phyloP scores from a whole-genome alignment of 2,329 filamentous ascomycete species.

The Neurospora sp. region DNA sequence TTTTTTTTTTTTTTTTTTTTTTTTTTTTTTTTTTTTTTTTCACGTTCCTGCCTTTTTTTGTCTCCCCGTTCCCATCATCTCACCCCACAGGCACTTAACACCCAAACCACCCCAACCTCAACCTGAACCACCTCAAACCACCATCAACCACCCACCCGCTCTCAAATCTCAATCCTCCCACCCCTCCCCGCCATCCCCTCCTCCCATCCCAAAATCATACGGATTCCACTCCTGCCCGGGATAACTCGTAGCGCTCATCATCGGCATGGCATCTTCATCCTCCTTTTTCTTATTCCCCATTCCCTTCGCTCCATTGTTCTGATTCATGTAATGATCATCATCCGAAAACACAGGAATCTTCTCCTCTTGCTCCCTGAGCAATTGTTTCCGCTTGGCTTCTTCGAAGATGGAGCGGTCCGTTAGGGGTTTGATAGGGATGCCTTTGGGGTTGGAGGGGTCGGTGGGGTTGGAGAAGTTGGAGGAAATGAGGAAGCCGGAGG shows the following conservation, averaged over 20 bases:
- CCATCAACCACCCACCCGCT: too few relatives aligned
- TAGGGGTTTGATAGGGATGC: constrained; percentile 12
- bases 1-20: too few relatives aligned
- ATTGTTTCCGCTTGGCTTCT: constrained; percentile 34
- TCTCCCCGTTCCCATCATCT: too few relatives aligned
- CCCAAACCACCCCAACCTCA: too few relatives aligned
- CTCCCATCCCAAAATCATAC: constrained; percentile 21
- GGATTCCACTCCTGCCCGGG: constrained; percentile 64
- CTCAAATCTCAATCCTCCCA: constrained; percentile 18
- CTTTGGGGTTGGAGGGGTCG: not conserved
- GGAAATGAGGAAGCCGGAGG: not conserved
- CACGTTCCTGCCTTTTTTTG: too few relatives aligned
- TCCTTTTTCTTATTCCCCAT: constrained; percentile 22
- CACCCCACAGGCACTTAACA: too few relatives aligned
- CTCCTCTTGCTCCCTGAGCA: constrained; percentile 29
- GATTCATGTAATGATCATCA: constrained; percentile 14
- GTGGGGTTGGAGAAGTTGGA: not conserved
- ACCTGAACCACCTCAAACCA: too few relatives aligned
- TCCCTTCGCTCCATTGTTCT: not conserved
- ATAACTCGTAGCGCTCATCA: constrained; percentile 60
- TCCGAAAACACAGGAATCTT: constrained; percentile 28
- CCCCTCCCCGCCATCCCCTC: constrained; percentile 17
- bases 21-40: too few relatives aligned
- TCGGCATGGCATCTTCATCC: constrained; percentile 36
- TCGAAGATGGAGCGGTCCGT: constrained; percentile 26